Evolutionary conservation across 1,284 basidiomycete genomes (phyloP).

Genomic region (Dichomitus squalens): DNA sequence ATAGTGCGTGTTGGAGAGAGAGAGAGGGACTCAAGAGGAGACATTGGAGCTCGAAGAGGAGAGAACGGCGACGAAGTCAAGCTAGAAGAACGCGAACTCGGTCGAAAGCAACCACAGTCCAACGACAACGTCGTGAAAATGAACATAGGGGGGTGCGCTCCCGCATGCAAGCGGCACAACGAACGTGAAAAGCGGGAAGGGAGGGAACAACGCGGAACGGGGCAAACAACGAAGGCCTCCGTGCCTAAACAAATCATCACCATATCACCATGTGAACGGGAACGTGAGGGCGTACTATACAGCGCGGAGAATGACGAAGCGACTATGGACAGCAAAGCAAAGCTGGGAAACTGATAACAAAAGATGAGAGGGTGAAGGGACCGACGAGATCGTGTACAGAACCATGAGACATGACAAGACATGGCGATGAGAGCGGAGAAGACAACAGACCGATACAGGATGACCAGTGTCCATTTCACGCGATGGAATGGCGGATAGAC

Average conservation of each 20-base stretch:
- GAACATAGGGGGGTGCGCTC: no score
- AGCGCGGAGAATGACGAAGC: conserved; percentile 1
- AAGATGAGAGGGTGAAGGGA: not conserved
- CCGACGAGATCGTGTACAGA: not conserved
- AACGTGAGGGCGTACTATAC: not conserved
- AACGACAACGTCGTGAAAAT: not conserved
- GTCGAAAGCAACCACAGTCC: not conserved
- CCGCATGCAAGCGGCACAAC: no score
- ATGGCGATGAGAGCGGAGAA: not conserved
- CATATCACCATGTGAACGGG: not conserved
- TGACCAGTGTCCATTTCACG: not conserved
- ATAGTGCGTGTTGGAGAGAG: conserved; percentile 2
- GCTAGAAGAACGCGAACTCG: not conserved
- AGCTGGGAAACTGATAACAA: conserved; percentile 5
- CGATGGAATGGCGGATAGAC: not conserved
- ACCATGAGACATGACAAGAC: conserved; percentile 3
- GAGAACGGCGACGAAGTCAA: not conserved
- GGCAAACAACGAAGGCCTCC: not conserved
- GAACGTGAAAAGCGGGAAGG: not conserved
- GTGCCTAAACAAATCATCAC: not conserved
- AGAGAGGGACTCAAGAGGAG: conserved; percentile 1
- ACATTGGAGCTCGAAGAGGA: not conserved
- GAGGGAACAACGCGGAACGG: not conserved
- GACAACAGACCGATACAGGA: not conserved
- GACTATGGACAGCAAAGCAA: conserved; percentile 25